phyloP scores from a whole-genome alignment of 2,329 filamentous ascomycete genomes.

The Penicillium sp. region DNA sequence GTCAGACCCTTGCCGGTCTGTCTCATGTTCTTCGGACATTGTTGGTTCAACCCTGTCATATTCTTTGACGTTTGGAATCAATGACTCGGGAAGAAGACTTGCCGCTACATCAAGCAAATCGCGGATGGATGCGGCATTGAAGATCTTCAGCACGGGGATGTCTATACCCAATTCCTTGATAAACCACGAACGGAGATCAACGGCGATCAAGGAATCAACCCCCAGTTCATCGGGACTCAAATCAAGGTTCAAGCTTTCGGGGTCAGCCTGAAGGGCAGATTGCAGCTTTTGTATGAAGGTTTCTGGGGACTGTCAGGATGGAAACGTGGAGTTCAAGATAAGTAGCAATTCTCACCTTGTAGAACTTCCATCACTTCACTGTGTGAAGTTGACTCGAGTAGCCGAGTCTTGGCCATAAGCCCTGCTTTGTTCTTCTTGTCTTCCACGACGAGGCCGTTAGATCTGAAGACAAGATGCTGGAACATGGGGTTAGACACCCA shows the following conservation, averaged over 20 bases:
- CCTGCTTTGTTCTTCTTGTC: slow-evolving; percentile 16
- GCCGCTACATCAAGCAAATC: slow-evolving; percentile 16
- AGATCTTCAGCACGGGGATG: slow-evolving; percentile 27
- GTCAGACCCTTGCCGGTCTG: not conserved
- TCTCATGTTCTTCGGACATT: not conserved
- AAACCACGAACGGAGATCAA: slow-evolving; percentile 29
- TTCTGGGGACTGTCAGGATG: slow-evolving; percentile 4
- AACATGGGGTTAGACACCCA: slow-evolving; percentile 24
- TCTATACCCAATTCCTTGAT: slow-evolving; percentile 22
- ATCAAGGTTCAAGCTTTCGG: slow-evolving; percentile 14
- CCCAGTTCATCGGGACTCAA: slow-evolving; percentile 22
- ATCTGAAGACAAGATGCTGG: slow-evolving; percentile 21
- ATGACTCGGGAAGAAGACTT: slow-evolving; percentile 6
- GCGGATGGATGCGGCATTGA: slow-evolving; percentile 20
- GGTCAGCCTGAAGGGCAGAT: slow-evolving; percentile 18
- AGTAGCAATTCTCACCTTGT: slow-evolving; percentile 8
- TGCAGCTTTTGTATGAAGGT: slow-evolving; percentile 17
- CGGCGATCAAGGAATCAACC: slow-evolving; percentile 27
- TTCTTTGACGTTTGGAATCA: slow-evolving; percentile 11
- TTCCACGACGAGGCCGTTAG: slow-evolving; percentile 5
- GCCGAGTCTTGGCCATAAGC: slow-evolving; percentile 11
- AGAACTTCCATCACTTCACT: slow-evolving; percentile 13
- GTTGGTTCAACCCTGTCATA: not conserved
- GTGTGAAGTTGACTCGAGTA: slow-evolving; percentile 16
- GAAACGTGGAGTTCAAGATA: too few species aligned